Percentiles rank a stretch among this genome's conserved stretches.
Evolutionary conservation across 176 grass and related monocot genomes (phyloP).

Genomic region (Melocanna baccifera): DNA sequence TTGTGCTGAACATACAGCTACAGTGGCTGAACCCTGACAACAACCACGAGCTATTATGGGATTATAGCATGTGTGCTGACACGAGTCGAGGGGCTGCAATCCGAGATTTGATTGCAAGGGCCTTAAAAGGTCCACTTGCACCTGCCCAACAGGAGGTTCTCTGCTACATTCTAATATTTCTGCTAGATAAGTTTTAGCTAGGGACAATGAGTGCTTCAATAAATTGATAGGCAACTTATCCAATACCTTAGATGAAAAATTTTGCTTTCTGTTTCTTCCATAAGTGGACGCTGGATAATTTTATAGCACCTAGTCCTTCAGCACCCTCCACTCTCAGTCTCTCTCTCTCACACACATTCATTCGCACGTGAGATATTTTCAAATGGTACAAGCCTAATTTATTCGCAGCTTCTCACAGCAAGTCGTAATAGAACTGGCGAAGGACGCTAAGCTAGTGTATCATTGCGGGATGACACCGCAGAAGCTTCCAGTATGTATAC

Average conservation of each 20-base stretch:
- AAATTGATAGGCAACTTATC: slow-evolving; percentile 14
- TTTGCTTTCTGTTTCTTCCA: background rate
- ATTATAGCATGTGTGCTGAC: slow-evolving; percentile 95
- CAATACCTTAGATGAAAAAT: background rate
- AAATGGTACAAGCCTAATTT: slow-evolving; percentile 48
- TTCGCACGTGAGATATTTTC: slow-evolving; percentile 21
- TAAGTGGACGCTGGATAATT: slow-evolving; percentile 15
- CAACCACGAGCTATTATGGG: slow-evolving; percentile 95
- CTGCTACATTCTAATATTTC: slow-evolving; percentile 51
- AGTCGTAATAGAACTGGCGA: slow-evolving; percentile 83
- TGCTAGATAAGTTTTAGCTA: slow-evolving; percentile 21
- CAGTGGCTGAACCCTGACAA: slow-evolving; percentile 93
- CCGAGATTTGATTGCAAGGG: slow-evolving; percentile 91
- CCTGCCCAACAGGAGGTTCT: slow-evolving; percentile 97
- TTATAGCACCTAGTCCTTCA: slow-evolving; percentile 1
- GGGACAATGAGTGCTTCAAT: background rate
- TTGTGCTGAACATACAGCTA: slow-evolving; percentile 54
- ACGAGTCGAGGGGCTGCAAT: slow-evolving; percentile 86
- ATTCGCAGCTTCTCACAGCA: slow-evolving; percentile 76
- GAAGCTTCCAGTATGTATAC: slow-evolving; percentile 71
- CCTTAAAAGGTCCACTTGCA: slow-evolving; percentile 91
- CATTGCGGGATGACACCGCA: slow-evolving; percentile 78
- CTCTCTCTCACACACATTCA: background rate
- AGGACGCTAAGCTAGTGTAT: slow-evolving; percentile 94
- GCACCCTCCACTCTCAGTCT: background rate